Conservation (phyloP, 192 early-diverging fungal genomes). For the Allomyces macrogynus region DNA sequence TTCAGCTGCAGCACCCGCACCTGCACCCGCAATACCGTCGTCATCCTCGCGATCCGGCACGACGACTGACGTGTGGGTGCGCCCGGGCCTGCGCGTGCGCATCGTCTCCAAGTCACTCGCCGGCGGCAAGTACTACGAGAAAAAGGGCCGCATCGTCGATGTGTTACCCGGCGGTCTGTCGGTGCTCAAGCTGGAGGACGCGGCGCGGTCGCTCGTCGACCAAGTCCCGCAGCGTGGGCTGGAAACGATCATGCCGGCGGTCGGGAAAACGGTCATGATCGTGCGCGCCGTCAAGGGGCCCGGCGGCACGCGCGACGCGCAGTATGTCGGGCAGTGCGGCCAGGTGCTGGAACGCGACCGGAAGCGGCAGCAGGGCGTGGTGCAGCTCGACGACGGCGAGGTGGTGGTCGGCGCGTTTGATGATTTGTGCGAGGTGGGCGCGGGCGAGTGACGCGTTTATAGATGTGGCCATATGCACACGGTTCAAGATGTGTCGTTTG, state of each 20-base stretch:
- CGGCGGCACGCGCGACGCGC: background rate
- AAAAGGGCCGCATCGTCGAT: background rate
- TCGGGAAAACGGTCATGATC: background rate
- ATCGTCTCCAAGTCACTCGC: background rate
- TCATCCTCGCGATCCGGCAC: background rate
- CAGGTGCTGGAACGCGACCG: background rate
- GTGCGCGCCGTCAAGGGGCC: background rate
- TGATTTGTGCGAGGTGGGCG: background rate
- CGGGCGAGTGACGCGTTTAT: too few relatives aligned
- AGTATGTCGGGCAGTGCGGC: background rate
- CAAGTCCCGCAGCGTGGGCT: background rate
- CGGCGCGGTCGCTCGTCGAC: background rate
- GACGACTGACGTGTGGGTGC: background rate
- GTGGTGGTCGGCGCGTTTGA: background rate
- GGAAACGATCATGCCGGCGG: background rate
- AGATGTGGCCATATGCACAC: too few relatives aligned
- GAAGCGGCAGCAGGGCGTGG: background rate
- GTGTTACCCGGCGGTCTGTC: background rate
- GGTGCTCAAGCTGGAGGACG: background rate
- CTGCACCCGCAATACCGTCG: too few relatives aligned
- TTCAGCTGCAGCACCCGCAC: too few relatives aligned
- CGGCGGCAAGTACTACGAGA: background rate
- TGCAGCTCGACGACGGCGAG: background rate
- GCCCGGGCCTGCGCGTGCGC: background rate
- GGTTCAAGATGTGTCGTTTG: too few relatives aligned